phyloP scores from a whole-genome alignment of 768 basidiomycete genomes.

The Cystobasidium tubakii region DNA sequence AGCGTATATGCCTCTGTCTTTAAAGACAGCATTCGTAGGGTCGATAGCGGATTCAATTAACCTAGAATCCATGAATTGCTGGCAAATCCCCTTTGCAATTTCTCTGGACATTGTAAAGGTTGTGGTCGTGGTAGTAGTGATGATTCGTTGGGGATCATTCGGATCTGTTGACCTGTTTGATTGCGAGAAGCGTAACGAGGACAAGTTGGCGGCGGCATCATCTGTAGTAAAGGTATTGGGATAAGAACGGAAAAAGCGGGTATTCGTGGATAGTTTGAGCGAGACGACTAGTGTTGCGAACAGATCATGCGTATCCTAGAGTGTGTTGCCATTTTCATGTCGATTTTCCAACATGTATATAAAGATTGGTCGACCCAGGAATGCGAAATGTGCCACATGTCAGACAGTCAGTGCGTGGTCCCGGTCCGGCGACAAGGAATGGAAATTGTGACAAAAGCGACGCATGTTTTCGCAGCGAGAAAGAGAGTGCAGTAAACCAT shows the following conservation, averaged over 20 bases:
- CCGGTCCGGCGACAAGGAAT: background rate
- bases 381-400: background rate
- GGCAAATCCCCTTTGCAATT: constrained; percentile 99
- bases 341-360: no score
- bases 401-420: background rate
- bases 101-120: constrained; percentile 99
- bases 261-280: constrained; percentile 76
- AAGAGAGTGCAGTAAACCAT: no score
- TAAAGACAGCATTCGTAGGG: constrained; percentile 79
- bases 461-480: background rate
- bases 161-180: constrained; percentile 98
- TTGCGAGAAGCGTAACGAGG: constrained; percentile 95
- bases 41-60: constrained; percentile 95
- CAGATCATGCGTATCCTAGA: constrained; percentile 98
- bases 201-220: constrained; percentile 86
- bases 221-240: constrained; percentile 90
- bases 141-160: constrained; percentile 91
- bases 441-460: background rate
- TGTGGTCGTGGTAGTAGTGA: constrained; percentile 98
- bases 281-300: constrained; percentile 96
- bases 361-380: background rate
- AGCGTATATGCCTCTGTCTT: constrained; percentile 92
- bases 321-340: no score
- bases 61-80: constrained; percentile 98
- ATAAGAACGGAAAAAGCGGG: constrained; percentile 93